Evolutionary conservation across 495 filamentous ascomycete genomes (phyloP).

Genomic region (Podospora sp.): DNA sequence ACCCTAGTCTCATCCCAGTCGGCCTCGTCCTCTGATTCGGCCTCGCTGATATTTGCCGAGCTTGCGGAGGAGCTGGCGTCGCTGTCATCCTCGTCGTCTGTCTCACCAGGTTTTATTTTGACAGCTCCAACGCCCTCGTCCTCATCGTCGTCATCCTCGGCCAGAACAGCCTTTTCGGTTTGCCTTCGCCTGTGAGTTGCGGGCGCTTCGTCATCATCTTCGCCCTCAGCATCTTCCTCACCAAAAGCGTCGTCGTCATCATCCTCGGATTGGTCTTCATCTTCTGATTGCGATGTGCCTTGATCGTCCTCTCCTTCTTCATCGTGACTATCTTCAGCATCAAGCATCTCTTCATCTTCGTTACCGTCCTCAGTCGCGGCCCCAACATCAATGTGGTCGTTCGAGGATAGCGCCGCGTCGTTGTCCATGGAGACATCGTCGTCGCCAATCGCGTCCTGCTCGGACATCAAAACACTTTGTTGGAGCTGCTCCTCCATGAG

Average conservation of each 20-base stretch:
- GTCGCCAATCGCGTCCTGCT: constrained; percentile 43
- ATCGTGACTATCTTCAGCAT: constrained; percentile 45
- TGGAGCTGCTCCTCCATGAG: constrained; percentile 56
- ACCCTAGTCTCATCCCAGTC: constrained; percentile 63
- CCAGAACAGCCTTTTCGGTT: constrained; percentile 24
- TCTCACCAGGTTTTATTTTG: constrained; percentile 63
- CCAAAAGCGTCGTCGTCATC: constrained; percentile 44
- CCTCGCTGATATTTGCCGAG: constrained; percentile 37
- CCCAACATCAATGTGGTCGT: constrained; percentile 48
- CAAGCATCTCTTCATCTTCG: constrained; percentile 55
- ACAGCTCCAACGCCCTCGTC: constrained; percentile 75
- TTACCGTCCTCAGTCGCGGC: constrained; percentile 53
- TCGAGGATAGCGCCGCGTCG: constrained; percentile 38
- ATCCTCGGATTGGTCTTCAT: constrained; percentile 43
- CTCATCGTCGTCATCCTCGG: constrained; percentile 48
- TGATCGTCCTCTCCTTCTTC: constrained; percentile 37
- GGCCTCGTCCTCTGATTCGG: constrained; percentile 38
- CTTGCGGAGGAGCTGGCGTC: constrained; percentile 26
- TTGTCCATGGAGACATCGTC: constrained; percentile 41
- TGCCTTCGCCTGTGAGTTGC: constrained; percentile 17
- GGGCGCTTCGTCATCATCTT: constrained; percentile 36
- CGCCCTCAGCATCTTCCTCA: constrained; percentile 47
- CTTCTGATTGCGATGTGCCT: constrained; percentile 35
- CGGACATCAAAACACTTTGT: constrained; percentile 50
- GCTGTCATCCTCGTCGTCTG: constrained; percentile 47